Base-by-base conservation (phyloP, 108 stramenopile genomes). In the Ochromonas danica region DNA sequence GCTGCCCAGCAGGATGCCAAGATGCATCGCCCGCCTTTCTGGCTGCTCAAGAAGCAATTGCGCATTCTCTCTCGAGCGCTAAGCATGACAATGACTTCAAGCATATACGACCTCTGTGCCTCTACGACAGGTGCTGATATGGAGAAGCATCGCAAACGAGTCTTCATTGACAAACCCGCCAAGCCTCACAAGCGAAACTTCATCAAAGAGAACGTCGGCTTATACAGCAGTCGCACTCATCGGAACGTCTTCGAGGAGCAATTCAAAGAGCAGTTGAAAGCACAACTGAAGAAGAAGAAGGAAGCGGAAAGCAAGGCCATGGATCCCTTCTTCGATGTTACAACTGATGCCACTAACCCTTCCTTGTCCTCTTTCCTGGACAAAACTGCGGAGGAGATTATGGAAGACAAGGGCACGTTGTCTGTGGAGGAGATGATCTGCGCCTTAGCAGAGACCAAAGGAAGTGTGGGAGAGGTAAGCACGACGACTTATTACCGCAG, bases 391-490 rank as follows among this genome's bases (percentile, higher is more conserved):
- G n/a, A n/a, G n/a, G n/a, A n/a, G n/a, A n/a, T n/a, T n/a, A n/a
- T n/a, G n/a, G n/a, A n/a, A n/a, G n/a, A n/a, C n/a, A n/a, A n/a
- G n/a, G 45, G 6, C 6, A 51, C 45, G 31, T 36, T 67, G 17
- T 31, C 63, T 6, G 31, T 33, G 63, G 63, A 67, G 17, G 63
- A 67, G 63, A 6, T 67, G 3, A 36, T 67, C 33, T 67, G 63
- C 31, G 63, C 63, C 10, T 25, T 67, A 36, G 63, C 63, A 25
- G 63, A 67, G 63, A 67, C 63, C 33, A 22, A 67, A 10, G 63
- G 63, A 6, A 35, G 33, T 28, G 31, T 67, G 17, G 63, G 63
- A 28, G 30, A 6, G 31, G 63, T 36, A 36, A n/a, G n/a, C n/a
- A n/a, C n/a, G n/a, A n/a, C n/a, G n/a, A n/a, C n/a, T n/a, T n/a